phyloP scores from a whole-genome alignment of 495 filamentous ascomycete genomes.

The Podospora pseudoanserina region DNA sequence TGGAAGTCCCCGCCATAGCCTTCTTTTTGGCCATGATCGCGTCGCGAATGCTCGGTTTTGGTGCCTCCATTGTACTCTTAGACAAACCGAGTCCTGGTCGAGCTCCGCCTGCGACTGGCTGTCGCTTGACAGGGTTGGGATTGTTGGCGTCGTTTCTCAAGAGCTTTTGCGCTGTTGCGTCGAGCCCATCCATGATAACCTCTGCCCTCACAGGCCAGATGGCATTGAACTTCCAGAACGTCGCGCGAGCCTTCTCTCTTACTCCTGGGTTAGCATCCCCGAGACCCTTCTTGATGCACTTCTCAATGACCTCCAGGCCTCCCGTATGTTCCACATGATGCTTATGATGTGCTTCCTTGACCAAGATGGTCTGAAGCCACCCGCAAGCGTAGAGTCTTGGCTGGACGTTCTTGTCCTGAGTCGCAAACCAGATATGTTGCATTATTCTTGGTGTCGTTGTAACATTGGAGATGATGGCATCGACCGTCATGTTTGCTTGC shows the following conservation, averaged over 20 bases:
- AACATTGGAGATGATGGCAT: constrained; percentile 69
- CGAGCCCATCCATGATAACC: constrained; percentile 67
- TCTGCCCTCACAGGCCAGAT: constrained; percentile 79
- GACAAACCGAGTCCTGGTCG: constrained; percentile 54
- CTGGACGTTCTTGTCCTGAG: constrained; percentile 87
- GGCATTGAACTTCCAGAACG: constrained; percentile 76
- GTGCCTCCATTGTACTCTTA: constrained; percentile 53
- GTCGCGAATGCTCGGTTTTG: constrained; percentile 63
- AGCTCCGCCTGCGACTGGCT: constrained; percentile 38
- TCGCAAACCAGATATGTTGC: constrained; percentile 75
- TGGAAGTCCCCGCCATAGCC: constrained; percentile 42
- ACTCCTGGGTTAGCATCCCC: constrained; percentile 84
- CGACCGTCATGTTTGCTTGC: constrained; percentile 70
- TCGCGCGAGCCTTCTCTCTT: constrained; percentile 73
- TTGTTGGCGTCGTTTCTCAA: constrained; percentile 78
- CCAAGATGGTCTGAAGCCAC: constrained; percentile 81
- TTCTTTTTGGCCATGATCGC: constrained; percentile 81
- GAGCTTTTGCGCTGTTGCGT: constrained; percentile 66
- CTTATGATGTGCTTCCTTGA: constrained; percentile 74
- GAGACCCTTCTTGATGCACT: constrained; percentile 81
- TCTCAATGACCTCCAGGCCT: constrained; percentile 76
- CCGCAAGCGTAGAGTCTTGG: constrained; percentile 71
- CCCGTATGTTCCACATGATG: constrained; percentile 77
- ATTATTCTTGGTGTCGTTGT: constrained; percentile 75
- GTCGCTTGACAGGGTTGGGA: constrained; percentile 60